Base-by-base conservation (phyloP, 148 eudicot species). In the Beta vulgaris region DNA sequence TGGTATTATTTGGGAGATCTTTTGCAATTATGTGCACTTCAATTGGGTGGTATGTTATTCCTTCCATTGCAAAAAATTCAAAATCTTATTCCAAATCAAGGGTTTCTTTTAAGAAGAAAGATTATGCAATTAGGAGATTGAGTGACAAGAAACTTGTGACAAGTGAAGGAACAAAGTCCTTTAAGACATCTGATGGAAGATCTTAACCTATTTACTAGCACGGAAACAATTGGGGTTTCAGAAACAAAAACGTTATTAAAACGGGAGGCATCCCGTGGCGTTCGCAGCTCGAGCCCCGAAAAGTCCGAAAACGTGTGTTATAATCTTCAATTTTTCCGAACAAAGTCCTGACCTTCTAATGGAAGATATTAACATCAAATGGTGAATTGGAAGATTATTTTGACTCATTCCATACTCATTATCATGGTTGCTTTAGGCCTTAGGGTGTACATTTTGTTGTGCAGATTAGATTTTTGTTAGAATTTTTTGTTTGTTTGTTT, bases 1-100 rank as follows among this genome's bases (percentile, higher is more conserved):
- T 84, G 74, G 76, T 81, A 67, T 62, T 75, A 23, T 80, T 80
- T 54, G 76, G 81, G 7, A 84, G 71, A 35, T 74, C 86, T 2
- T 75, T 74, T 26, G 79, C 83, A 25, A 80, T 84, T 12, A 84
- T 84, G 84, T 80, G 81, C 31, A 84, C 84, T 2, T 84, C 86
- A 18, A 77, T 84, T 18, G 84, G 82, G n/a, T 84, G 86, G 86
- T 84, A 84, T 51, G 57, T 77, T 29, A 65, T 84, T 37, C 83
- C 86, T 21, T 40, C 71, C 19, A 75, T 80, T 28, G 28, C 63
- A 14, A 74, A 77, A 16, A 74, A 58, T 16, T 39, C 59, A 6
- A 29, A 6, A 16, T 60, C 37, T 16, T 28, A 61, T 8, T 57
- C 49, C 55, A 64, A 37, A 34, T 18, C 23, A 32, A 83, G 46